Conservation (phyloP, 495 filamentous ascomycete genomes). For the Symbiotaphrina buchneri region DNA sequence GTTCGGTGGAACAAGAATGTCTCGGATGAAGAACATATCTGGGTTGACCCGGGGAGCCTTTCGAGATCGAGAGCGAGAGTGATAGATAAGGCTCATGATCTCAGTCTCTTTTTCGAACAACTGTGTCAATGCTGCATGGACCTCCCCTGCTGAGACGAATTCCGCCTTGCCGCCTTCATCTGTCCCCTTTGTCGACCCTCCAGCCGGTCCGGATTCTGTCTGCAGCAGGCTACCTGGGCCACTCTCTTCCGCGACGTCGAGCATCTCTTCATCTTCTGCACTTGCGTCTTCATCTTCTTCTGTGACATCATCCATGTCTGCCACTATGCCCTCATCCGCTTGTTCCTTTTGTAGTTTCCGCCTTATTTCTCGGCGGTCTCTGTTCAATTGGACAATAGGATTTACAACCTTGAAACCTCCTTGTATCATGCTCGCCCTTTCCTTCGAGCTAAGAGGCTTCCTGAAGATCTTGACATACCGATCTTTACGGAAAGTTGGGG, state of each 20-base stretch:
- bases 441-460: constrained; percentile 47
- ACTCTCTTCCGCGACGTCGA: constrained; percentile 1
- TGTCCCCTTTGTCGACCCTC: constrained; percentile 9
- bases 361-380: too few species aligned
- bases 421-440: constrained; percentile 47
- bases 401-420: constrained; percentile 44
- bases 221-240: constrained; percentile 6
- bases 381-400: constrained; percentile 20
- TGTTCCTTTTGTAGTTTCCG: too few species aligned
- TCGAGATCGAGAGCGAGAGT: constrained; percentile 33
- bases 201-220: constrained; percentile 19
- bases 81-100: constrained; percentile 61
- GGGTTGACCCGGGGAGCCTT: constrained; percentile 28
- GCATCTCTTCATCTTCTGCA: constrained; percentile 15
- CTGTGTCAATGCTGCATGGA: constrained; percentile 46
- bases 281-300: constrained; percentile 19
- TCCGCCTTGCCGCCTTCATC: constrained; percentile 15
- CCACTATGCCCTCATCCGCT: constrained; percentile 15
- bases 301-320: constrained; percentile 12
- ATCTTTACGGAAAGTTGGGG: constrained; percentile 67
- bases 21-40: constrained; percentile 86
- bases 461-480: constrained; percentile 82
- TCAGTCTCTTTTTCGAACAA: constrained; percentile 78
- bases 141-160: constrained; percentile 53
- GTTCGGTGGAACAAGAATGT: constrained; percentile 73